Conservation (phyloP, 352 stramenopile genomes). For the Thraustotheca clavata region DNA sequence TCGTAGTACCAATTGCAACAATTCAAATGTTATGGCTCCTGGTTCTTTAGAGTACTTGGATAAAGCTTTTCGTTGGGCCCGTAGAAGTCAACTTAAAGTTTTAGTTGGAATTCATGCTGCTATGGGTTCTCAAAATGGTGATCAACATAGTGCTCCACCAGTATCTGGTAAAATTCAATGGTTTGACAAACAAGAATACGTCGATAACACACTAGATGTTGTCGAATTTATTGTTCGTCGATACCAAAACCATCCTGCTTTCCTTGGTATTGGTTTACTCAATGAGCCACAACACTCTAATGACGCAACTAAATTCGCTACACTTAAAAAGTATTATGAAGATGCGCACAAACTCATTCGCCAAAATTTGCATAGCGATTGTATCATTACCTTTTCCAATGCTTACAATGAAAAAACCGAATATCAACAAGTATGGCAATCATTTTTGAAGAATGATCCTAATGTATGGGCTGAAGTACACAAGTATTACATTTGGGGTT, state of each 20-base stretch:
- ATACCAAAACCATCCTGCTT: constrained; percentile 27
- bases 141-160: constrained; percentile 8
- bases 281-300: constrained; percentile 26
- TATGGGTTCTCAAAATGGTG: constrained; percentile 12
- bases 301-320: constrained; percentile 16
- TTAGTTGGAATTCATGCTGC: constrained; percentile 19
- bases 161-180: constrained; percentile 20
- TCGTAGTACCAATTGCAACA: not conserved
- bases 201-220: constrained; percentile 24
- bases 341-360: constrained; percentile 26
- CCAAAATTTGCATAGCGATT: constrained; percentile 23
- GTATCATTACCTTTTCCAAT: constrained; percentile 21
- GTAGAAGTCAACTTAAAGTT: constrained; percentile 26
- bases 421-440: not conserved
- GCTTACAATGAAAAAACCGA: constrained; percentile 4
- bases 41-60: constrained; percentile 28
- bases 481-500: constrained; percentile 35
- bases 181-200: constrained; percentile 23
- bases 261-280: constrained; percentile 29
- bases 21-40: constrained; percentile 2
- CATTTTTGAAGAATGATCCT: not conserved
- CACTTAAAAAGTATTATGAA: constrained; percentile 30
- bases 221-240: constrained; percentile 27
- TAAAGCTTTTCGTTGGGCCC: constrained; percentile 31
- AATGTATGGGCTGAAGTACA: constrained; percentile 38